Evolutionary conservation across 2,329 filamentous ascomycete species (phyloP), one percentile per base, ranked within the genome.

Genomic region (Mariannaea sp.): DNA sequence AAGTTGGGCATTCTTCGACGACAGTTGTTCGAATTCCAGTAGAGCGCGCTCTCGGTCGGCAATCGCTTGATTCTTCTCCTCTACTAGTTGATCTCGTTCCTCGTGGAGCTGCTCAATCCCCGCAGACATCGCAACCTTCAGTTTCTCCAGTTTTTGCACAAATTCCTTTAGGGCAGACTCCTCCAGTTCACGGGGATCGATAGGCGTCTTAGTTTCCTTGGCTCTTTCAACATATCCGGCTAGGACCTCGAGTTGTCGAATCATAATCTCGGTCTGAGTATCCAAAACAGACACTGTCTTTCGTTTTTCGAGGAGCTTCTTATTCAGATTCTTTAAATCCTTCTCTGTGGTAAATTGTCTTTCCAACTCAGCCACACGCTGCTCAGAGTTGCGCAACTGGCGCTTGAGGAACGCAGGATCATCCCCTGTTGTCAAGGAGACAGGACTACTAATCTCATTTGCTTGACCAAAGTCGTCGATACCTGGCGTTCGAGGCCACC

Each of bases 251-350:
- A 97, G 79, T 71, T 97, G 92, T 33, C 90, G 88, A 65, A 97
- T 90, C 74, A 96, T 93, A 71, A 97, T 92, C 73, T 97, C 93
- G 44, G 92, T 91, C 73, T 97, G 91, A 0, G 92, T 93, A 70
- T 97, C 93, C 45, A 97, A 79, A 14, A 95, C 89, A 6, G 93
- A 93, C 70, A 99, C 94, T 0, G 94, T 97, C 66, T 95, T 96
- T 53, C 94, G 83, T 77, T 97, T 97, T 73, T 97, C 92, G 29
- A 89, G 81, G 19, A 97, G 77, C 69, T 92, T 93, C 64, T 88
- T 92, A 72, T 95, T 95, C 24, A 95, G 85, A 64, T 86, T 88
- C 73, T 88, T 88, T 19, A 86, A 71, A 53, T 85, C 82, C 61
- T 84, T 84, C 59, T 86, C 84, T 3, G 80, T 81, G 42, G 75